These are phyloP conservation scores for Omphalotus guepiniiformis DNA, from an alignment of 768 basidiomycete species.

Conservation along the genomic window DNA sequence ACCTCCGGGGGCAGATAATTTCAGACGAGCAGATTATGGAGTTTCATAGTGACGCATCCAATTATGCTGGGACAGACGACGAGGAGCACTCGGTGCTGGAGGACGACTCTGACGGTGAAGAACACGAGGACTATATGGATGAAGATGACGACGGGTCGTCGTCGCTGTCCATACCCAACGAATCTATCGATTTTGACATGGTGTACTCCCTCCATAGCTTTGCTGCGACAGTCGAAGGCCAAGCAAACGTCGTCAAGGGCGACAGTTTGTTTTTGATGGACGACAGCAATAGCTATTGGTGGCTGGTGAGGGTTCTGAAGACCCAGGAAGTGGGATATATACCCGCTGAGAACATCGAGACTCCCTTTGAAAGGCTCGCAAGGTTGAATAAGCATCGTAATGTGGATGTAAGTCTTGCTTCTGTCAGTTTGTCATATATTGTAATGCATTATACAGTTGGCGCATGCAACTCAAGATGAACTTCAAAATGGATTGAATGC, in stretches of 20 bases:
- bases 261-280: conserved; percentile 96
- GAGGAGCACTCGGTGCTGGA: conserved; percentile 86
- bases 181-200: conserved; percentile 89
- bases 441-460: conserved; percentile 44
- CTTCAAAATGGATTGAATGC: conserved; percentile 48
- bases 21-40: conserved; percentile 39
- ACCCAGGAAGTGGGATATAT: conserved; percentile 99
- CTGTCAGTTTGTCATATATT: conserved; percentile 2
- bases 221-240: conserved; percentile 96
- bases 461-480: conserved; percentile 71
- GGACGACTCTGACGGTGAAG: conserved; percentile 78
- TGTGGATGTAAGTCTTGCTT: conserved; percentile 69
- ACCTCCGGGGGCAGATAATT: conserved; percentile 65
- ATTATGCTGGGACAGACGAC: conserved; percentile 40
- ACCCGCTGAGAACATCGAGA: conserved; percentile 98
- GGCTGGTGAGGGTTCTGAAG: conserved; percentile 97
- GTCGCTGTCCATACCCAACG: conserved; percentile 82
- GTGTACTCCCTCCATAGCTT: conserved; percentile 95
- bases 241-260: conserved; percentile 98
- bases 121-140: conserved; percentile 65
- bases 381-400: conserved; percentile 96
- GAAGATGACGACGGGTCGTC: conserved; percentile 79
- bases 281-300: conserved; percentile 99
- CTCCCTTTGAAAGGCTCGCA: conserved; percentile 93
- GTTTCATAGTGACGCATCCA: conserved; percentile 42